These are phyloP conservation scores for Lyophyllum decastes DNA, from an alignment of 768 basidiomycete genomes.

Conservation along the genomic window DNA sequence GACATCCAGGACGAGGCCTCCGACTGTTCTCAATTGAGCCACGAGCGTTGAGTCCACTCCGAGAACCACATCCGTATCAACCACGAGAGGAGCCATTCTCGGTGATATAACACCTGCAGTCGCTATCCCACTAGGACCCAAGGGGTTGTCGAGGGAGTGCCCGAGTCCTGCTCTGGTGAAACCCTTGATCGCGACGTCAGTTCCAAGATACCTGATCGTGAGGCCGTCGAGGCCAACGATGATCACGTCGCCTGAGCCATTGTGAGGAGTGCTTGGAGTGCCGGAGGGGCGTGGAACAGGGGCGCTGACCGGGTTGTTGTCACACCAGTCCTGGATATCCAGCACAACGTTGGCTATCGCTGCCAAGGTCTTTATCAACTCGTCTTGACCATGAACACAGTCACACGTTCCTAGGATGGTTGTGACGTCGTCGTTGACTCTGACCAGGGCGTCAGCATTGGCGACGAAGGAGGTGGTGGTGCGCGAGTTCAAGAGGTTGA, in stretches of 20 bases:
- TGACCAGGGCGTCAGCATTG: constrained; percentile 13
- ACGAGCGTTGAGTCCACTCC: constrained; percentile 7
- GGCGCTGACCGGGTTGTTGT: constrained; percentile 7
- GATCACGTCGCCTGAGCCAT: constrained; percentile 17
- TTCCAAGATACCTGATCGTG: constrained; percentile 17
- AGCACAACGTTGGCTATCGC: constrained; percentile 7
- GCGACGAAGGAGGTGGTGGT: constrained; percentile 19
- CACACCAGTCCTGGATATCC: constrained; percentile 14
- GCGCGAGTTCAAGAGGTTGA: constrained; percentile 16
- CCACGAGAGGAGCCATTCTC: background rate
- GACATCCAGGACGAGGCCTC: constrained; percentile 7
- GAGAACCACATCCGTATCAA: background rate
- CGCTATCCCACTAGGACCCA: constrained; percentile 24
- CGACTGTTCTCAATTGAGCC: constrained; percentile 8
- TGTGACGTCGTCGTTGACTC: constrained; percentile 1
- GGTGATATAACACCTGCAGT: background rate
- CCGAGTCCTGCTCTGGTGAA: constrained; percentile 16
- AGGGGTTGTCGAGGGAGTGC: constrained; percentile 19
- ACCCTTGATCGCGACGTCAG: constrained; percentile 19
- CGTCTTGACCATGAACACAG: constrained; percentile 8
- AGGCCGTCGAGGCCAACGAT: constrained; percentile 25
- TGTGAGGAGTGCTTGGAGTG: background rate
- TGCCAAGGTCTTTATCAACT: constrained; percentile 3
- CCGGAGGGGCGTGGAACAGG: background rate
- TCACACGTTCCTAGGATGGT: constrained; percentile 6